phyloP scores from a whole-genome alignment of 1,284 basidiomycete genomes.

The Leucoagaricus sp. region DNA sequence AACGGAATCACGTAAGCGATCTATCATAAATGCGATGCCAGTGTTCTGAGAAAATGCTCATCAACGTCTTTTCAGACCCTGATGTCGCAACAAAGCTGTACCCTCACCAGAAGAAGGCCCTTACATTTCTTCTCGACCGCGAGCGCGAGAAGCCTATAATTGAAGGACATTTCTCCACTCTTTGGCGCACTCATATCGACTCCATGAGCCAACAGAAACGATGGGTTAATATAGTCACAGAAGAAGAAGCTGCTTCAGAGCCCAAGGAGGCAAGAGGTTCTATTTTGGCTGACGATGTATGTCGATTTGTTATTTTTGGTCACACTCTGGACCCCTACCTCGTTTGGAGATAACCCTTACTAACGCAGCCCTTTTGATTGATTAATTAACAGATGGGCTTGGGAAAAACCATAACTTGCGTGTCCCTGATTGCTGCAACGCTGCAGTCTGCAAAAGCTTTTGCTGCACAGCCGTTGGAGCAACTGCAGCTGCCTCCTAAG shows the following conservation, averaged over 20 bases:
- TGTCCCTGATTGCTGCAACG: conserved; percentile 91
- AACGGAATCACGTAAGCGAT: conserved; percentile 75
- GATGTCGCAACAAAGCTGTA: conserved; percentile 91
- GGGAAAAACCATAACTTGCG: conserved; percentile 95
- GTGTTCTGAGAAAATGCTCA: conserved; percentile 6
- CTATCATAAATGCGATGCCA: conserved; percentile 9
- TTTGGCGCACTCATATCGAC: conserved; percentile 74
- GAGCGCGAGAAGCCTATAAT: conserved; percentile 70
- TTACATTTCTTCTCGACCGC: conserved; percentile 94
- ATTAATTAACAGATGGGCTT: conserved; percentile 82
- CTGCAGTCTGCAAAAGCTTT: conserved; percentile 72
- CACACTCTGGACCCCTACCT: conserved; percentile 14
- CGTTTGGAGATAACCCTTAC: neutral
- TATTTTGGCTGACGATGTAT: conserved; percentile 91
- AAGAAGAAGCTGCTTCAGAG: conserved; percentile 67
- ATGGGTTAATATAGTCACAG: conserved; percentile 89
- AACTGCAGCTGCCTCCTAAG: conserved; percentile 42
- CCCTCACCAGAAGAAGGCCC: conserved; percentile 97
- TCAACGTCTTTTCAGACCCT: conserved; percentile 47
- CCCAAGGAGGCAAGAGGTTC: conserved; percentile 85
- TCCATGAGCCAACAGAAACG: conserved; percentile 46
- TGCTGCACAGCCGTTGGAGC: conserved; percentile 55
- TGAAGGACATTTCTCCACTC: conserved; percentile 63
- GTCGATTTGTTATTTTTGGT: conserved; percentile 31
- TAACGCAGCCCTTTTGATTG: conserved; percentile 8